These are phyloP conservation scores for Daldinia concentrica DNA, from an alignment of 495 filamentous ascomycete genomes.

Conservation along the genomic window DNA sequence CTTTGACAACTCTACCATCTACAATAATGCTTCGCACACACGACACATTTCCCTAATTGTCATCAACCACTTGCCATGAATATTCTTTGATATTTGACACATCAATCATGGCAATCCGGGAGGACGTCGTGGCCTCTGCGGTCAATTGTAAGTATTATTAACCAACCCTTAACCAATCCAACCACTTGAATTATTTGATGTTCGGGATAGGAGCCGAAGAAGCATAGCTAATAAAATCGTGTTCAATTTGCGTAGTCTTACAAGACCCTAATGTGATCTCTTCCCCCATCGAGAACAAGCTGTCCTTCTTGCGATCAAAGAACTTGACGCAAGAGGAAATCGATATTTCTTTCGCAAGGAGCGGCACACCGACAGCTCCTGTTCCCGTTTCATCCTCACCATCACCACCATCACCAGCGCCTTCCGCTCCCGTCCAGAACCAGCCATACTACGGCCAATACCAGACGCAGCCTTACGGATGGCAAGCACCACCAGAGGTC, in stretches of 20 bases:
- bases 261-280: constrained; percentile 91
- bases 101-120: constrained; percentile 75
- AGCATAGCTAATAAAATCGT: constrained; percentile 28
- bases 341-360: constrained; percentile 80
- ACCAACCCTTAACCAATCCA: constrained; percentile 53
- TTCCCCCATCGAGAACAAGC: constrained; percentile 88
- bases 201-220: constrained; percentile 20
- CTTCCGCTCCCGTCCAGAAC: constrained; percentile 57
- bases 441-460: constrained; percentile 73
- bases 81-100: constrained; percentile 16
- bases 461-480: constrained; percentile 73
- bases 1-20: constrained; percentile 10
- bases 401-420: constrained; percentile 52
- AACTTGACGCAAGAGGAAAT: constrained; percentile 97
- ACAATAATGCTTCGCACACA: not conserved
- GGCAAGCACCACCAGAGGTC: constrained; percentile 69
- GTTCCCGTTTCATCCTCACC: constrained; percentile 49
- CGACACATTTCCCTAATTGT: not conserved
- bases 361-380: constrained; percentile 59
- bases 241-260: constrained; percentile 68
- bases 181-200: constrained; percentile 37
- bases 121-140: constrained; percentile 86
- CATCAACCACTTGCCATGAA: constrained; percentile 23
- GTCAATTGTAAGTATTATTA: constrained; percentile 73
- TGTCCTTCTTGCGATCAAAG: constrained; percentile 95